Conservation (phyloP, 2,329 filamentous ascomycete species). For the Ceratocystis lukuohia region DNA sequence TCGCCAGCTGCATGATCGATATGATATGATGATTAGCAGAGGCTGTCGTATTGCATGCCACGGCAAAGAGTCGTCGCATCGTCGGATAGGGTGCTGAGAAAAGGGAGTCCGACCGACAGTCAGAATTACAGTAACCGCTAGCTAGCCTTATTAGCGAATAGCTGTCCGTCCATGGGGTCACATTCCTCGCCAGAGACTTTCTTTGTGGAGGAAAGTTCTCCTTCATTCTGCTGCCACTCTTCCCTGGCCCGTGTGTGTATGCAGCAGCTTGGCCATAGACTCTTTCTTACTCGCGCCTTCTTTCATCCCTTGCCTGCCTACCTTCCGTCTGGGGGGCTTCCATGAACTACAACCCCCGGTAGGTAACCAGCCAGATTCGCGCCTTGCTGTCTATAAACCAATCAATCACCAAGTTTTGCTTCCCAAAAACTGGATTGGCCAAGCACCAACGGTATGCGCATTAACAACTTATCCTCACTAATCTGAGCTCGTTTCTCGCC, state of each 20-base stretch:
- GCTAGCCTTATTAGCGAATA: neutral
- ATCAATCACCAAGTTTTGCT: neutral
- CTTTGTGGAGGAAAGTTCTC: neutral
- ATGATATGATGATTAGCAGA: neutral
- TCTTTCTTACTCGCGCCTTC: neutral
- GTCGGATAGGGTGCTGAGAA: neutral
- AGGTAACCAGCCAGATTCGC: neutral
- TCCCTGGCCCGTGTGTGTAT: neutral
- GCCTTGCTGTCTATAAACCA: neutral
- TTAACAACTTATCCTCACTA: neutral
- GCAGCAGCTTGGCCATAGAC: neutral
- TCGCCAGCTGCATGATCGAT: neutral
- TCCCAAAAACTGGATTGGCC: neutral
- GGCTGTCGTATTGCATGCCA: neutral
- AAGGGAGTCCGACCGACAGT: neutral
- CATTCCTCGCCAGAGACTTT: neutral
- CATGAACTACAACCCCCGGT: no score
- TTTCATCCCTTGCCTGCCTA: neutral
- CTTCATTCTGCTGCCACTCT: neutral
- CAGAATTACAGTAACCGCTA: neutral
- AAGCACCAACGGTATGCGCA: neutral
- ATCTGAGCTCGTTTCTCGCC: neutral
- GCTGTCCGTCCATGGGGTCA: neutral
- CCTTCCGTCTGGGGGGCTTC: no score
- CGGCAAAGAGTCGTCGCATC: neutral